A percentile compares a stretch with the other conserved stretches of the same genome.
Evolutionary conservation across 1,284 basidiomycete genomes (phyloP).

Genomic region (Tremellales sp.): DNA sequence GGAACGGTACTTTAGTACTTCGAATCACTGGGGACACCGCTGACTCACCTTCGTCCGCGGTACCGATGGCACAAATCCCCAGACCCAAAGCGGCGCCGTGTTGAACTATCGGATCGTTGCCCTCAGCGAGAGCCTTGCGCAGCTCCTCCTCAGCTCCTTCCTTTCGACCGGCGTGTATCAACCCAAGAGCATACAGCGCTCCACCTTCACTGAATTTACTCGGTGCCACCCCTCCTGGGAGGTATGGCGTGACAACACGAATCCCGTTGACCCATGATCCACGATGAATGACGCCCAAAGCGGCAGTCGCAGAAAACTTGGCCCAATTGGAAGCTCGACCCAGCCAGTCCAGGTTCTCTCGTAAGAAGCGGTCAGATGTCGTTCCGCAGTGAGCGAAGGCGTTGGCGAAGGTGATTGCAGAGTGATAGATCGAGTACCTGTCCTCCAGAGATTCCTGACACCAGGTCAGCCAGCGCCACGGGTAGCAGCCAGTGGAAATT

Average conservation of each 20-base stretch:
- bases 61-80: slow-evolving; percentile 88
- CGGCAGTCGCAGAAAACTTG: slow-evolving; percentile 93
- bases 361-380: slow-evolving; percentile 84
- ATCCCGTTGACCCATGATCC: slow-evolving; percentile 90
- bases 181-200: slow-evolving; percentile 84
- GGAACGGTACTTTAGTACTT: slow-evolving; percentile 1
- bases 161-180: slow-evolving; percentile 72
- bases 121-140: slow-evolving; percentile 59
- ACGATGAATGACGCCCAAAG: slow-evolving; percentile 92
- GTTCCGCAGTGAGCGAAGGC: slow-evolving; percentile 95
- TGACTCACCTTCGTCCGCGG: slow-evolving; percentile 61
- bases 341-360: slow-evolving; percentile 93
- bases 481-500: slow-evolving; percentile 3
- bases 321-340: slow-evolving; percentile 92
- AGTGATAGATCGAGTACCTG: slow-evolving; percentile 92
- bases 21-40: not conserved
- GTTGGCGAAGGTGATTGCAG: slow-evolving; percentile 88
- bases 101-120: slow-evolving; percentile 73
- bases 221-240: slow-evolving; percentile 64
- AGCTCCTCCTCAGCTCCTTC: slow-evolving; percentile 68
- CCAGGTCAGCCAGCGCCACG: not conserved
- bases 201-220: slow-evolving; percentile 85
- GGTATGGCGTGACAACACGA: slow-evolving; percentile 88
- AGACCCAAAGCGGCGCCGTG: slow-evolving; percentile 92
- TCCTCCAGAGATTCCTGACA: slow-evolving; percentile 80